Evolutionary conservation across 768 basidiomycete species (phyloP), one percentile per base, ranked within the genome.

Genomic region (Leucosporidium yakuticum): DNA sequence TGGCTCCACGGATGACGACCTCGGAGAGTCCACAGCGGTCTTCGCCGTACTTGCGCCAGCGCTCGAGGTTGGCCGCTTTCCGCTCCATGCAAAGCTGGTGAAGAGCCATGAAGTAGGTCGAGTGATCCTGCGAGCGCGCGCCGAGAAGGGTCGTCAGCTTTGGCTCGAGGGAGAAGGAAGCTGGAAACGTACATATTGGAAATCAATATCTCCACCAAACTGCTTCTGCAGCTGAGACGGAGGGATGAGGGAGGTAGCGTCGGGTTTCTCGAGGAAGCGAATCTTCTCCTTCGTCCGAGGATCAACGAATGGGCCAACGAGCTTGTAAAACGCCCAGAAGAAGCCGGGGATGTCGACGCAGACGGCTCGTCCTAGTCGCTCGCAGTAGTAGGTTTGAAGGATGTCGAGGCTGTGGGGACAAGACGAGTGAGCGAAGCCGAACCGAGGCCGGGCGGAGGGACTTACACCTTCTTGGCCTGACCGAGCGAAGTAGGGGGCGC

Each of bases 281-380:
- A 76, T 75, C 77, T 76, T 68, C 27, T 68, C 68, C 60, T 76
- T 76, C 1, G 90, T 91, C 67, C 90, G 77, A 4, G 91, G 89
- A 79, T 94, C 91, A 61, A 93, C 84, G 76, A 92, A 87, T 9
- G 74, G 72, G 12, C 57, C 55, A 34, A 76, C 67, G 31, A 76
- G 73, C 67, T 70, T 47, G 68, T 76, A 76, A 56, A 76, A 75
- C 2, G 67, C 61, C 34, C 62, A 71, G 59, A 74, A 74, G 50
- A 72, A 57, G 0, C 44, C 44, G 20, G 91, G 91, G n/a, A 92
- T 83, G 74, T 92, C 89, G 67, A 87, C 81, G 74, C 91, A 85
- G 53, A 90, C 78, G 1, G 90, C 84, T 34, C 78, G 77, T 31
- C 89, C 90, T 44, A 95, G 85, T 5, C 92, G 85, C 77, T 95